Evolutionary conservation across 176 grass and related monocot genomes (phyloP), one percentile per base, ranked within the genome.

Genomic region (Rhipidocladum racemiflorum): DNA sequence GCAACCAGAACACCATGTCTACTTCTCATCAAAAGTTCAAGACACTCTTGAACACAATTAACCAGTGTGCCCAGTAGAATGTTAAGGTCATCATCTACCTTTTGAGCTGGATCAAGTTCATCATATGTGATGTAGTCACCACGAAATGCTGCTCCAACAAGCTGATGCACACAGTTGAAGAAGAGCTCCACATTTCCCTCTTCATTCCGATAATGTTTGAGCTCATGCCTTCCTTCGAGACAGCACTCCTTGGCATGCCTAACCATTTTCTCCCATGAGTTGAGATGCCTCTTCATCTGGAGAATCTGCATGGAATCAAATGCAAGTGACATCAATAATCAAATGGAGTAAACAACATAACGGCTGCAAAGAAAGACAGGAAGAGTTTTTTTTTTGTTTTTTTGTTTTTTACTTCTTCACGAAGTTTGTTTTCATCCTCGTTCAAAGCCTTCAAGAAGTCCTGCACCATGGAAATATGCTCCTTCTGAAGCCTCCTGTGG

Each of bases 371-470:
- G 20, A 49, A 20, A 70, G 1, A 45, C 11, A 27, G 13, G 4
- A 29, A 16, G 14, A 4, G 3, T 48, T 48, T 48, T 46, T 20
- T 59, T 18, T n/a, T n/a, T n/a, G n/a, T 46, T 20, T 59, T 18
- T 48, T 48, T 48, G 14, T 20, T 59, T 18, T 57, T 56, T 84
- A 84, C 87, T 3, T 49, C 11, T 3, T 49, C 11, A 3, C 40
- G 5, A 36, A 89, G 87, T 20, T 62, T 42, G 9, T 84, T 36
- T 0, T 28, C 17, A 12, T 80, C 69, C 25, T 8, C 49, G 43
- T 88, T 69, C 18, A 89, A 61, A 9, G 76, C 81, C 69, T 75
- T 80, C 70, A 89, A 61, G 50, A 89, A 84, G 9, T 32, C 69
- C 14, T 34, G 1, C 14, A 89, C 87, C 2, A 9, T 53, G 0